These are phyloP conservation scores for Zygotorulaspora sp. DNA, from an alignment of 805 yeast genomes.

Conservation along the genomic window DNA sequence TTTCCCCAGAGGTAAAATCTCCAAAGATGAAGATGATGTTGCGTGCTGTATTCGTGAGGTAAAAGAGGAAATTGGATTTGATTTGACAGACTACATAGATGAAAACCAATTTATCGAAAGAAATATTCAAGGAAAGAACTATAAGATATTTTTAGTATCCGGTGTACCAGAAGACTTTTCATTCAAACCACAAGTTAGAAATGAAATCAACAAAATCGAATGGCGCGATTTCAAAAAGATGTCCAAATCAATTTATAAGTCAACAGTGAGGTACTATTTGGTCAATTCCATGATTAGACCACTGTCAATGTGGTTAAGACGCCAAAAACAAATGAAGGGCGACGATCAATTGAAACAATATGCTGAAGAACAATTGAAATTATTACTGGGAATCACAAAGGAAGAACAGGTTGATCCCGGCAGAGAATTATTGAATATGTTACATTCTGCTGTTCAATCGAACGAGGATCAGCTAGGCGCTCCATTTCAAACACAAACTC, in stretches of 20 bases:
- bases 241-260: slow-evolving; percentile 32
- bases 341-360: slow-evolving; percentile 57
- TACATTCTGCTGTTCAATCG: slow-evolving; percentile 43
- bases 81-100: slow-evolving; percentile 61
- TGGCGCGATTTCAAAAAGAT: slow-evolving; percentile 64
- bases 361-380: slow-evolving; percentile 64
- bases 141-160: slow-evolving; percentile 70
- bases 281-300: slow-evolving; percentile 41
- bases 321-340: slow-evolving; percentile 44
- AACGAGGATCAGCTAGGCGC: slow-evolving; percentile 11
- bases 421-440: slow-evolving; percentile 64
- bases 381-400: slow-evolving; percentile 53
- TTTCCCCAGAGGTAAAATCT: slow-evolving; percentile 94
- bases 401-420: slow-evolving; percentile 56
- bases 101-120: slow-evolving; percentile 76
- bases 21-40: slow-evolving; percentile 84
- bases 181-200: slow-evolving; percentile 81
- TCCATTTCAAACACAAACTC: slow-evolving; percentile 4
- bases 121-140: slow-evolving; percentile 76
- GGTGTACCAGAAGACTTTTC: slow-evolving; percentile 70
- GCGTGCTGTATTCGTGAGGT: slow-evolving; percentile 91
- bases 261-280: slow-evolving; percentile 34
- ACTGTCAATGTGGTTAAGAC: slow-evolving; percentile 49
- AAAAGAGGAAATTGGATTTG: slow-evolving; percentile 90
- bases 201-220: slow-evolving; percentile 78